These are phyloP conservation scores for Exophiala spinifera DNA, from an alignment of 2,329 filamentous ascomycete genomes.

Conservation along the genomic window DNA sequence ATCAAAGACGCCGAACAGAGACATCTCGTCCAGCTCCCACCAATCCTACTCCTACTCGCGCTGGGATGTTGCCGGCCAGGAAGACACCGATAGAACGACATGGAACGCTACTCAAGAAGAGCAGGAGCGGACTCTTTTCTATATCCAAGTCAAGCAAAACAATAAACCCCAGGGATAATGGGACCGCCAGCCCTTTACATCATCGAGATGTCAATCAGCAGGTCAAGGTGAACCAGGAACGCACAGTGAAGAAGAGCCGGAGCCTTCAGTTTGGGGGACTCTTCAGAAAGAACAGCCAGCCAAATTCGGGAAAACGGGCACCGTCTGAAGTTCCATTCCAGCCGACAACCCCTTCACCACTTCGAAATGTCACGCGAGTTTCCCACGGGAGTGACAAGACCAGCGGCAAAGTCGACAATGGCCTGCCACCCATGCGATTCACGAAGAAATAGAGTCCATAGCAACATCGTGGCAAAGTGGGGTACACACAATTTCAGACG, in stretches of 20 bases:
- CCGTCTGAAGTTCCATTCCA: constrained; percentile 13
- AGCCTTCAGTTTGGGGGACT: constrained; percentile 22
- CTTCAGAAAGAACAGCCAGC: constrained; percentile 16
- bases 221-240: not conserved
- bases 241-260: constrained; percentile 18
- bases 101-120: constrained; percentile 17
- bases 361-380: constrained; percentile 20
- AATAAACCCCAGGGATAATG: not conserved
- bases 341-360: constrained; percentile 19
- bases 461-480: too few relatives aligned
- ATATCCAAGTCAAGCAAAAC: constrained; percentile 10
- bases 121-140: constrained; percentile 20
- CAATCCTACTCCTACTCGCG: constrained; percentile 16
- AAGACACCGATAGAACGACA: not conserved
- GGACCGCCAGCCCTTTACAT: constrained; percentile 2
- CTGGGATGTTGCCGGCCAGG: constrained; percentile 3
- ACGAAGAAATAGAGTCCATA: not conserved
- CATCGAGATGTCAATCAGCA: constrained; percentile 10
- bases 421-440: not conserved
- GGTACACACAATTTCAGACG: too few relatives aligned
- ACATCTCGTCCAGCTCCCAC: not conserved
- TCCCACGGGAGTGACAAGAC: not conserved
- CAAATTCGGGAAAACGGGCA: constrained; percentile 1
- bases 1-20: not conserved
- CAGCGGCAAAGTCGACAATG: not conserved